phyloP scores from a whole-genome alignment of 768 basidiomycete genomes.

The Leccinum disarticulatum region DNA sequence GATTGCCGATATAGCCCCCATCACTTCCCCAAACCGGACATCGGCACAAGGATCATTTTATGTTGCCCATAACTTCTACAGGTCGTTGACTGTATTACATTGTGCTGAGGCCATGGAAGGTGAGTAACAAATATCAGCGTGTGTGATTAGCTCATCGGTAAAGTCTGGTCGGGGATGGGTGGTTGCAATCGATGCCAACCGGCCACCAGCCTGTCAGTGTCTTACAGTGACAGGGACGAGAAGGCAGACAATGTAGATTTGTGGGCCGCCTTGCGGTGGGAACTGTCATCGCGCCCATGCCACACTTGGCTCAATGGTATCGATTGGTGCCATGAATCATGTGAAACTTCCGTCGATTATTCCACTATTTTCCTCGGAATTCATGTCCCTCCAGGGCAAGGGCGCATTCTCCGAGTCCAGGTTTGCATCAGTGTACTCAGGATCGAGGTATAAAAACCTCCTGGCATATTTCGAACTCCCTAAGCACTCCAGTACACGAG shows the following conservation, averaged over 20 bases:
- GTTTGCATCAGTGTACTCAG: not conserved
- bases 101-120: not conserved
- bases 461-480: not conserved
- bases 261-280: not conserved
- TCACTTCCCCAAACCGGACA: not conserved
- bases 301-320: not conserved
- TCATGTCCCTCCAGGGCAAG: not conserved
- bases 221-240: not conserved
- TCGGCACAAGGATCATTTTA: not conserved
- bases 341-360: not conserved
- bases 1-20: not conserved
- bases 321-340: not conserved
- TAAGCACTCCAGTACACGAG: conserved; percentile 12
- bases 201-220: not conserved
- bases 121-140: not conserved
- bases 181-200: not conserved
- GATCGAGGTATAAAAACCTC: conserved; percentile 15
- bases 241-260: not conserved
- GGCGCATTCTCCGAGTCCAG: not conserved
- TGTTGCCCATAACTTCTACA: not conserved
- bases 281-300: not conserved
- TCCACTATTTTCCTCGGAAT: conserved; percentile 1
- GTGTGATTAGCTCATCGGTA: not conserved
- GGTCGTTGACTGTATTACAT: not conserved
- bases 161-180: not conserved